Conservation (phyloP, 2,329 filamentous ascomycete species). For the Paecilomyces fulvus region DNA sequence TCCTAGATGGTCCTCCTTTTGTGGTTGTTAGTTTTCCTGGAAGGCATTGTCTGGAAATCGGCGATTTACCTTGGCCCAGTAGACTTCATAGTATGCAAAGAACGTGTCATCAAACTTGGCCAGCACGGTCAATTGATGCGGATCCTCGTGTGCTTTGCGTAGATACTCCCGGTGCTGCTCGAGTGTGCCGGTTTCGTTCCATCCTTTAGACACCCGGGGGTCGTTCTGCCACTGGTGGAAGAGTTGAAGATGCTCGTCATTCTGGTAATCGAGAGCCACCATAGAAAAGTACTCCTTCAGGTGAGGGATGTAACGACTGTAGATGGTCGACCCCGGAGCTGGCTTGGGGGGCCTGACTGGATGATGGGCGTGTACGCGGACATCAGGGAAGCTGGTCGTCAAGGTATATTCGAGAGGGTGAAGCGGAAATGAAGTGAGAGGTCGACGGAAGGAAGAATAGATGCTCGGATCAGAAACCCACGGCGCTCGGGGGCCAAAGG, state of each 20-base stretch:
- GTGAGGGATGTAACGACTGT: constrained; percentile 71
- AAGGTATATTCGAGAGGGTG: constrained; percentile 31
- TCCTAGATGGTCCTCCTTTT: constrained; percentile 51
- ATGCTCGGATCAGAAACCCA: constrained; percentile 47
- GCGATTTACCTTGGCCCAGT: constrained; percentile 57
- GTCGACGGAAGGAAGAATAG: constrained; percentile 16
- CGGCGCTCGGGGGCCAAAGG: constrained; percentile 54
- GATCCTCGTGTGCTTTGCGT: constrained; percentile 58
- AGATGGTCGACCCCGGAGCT: constrained; percentile 59
- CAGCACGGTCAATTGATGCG: constrained; percentile 62
- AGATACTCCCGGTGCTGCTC: constrained; percentile 69
- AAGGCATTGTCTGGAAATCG: constrained; percentile 6
- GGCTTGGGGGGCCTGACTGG: constrained; percentile 66
- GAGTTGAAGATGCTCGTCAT: constrained; percentile 56
- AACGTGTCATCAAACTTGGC: constrained; percentile 61
- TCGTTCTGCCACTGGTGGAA: constrained; percentile 82
- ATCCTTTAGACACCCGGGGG: constrained; percentile 68
- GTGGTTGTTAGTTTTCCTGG: neutral
- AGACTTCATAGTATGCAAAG: constrained; percentile 74
- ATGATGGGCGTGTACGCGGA: constrained; percentile 55
- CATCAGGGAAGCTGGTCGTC: constrained; percentile 40
- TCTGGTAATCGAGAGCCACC: constrained; percentile 60
- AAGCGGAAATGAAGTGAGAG: constrained; percentile 19
- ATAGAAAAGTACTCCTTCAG: constrained; percentile 69
- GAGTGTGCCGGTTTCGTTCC: constrained; percentile 69